These are phyloP conservation scores for Gracilaria domingensis DNA, from an alignment of 23 red algal species.

Conservation along the genomic window DNA sequence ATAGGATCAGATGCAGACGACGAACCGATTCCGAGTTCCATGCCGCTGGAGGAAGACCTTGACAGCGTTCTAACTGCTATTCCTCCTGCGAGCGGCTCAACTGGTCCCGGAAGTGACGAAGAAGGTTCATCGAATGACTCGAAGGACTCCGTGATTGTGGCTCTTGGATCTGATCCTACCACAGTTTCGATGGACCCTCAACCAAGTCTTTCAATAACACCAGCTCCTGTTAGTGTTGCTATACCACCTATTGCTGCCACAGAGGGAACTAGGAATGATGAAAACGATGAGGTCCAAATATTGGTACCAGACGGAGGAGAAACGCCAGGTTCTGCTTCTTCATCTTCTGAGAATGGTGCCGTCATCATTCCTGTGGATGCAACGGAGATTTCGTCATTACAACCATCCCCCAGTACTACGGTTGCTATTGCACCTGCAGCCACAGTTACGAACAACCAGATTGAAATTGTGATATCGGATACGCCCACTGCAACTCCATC, in stretches of 20 bases:
- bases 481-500: constrained; percentile 12
- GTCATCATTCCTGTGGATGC: constrained; percentile 16
- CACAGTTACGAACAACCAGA: constrained; percentile 15
- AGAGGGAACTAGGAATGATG: not conserved
- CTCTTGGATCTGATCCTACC: not conserved
- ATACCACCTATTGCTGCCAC: not conserved
- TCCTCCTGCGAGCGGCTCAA: constrained; percentile 6
- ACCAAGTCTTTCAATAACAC: not conserved
- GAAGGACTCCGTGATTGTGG: not conserved
- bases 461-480: constrained; percentile 20
- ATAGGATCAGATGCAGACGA: not conserved
- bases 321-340: not conserved
- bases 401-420: not conserved
- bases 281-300: not conserved
- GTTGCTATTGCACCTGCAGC: not conserved
- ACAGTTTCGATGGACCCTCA: not conserved
- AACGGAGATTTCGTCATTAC: constrained; percentile 1
- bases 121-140: constrained; percentile 2
- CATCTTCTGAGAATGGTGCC: not conserved
- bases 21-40: not conserved
- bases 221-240: constrained; percentile 21
- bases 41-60: not conserved
- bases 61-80: not conserved
- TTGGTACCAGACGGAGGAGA: constrained; percentile 5
- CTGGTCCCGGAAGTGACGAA: not conserved